These are phyloP conservation scores for Nicotiana benthamiana DNA, from an alignment of 257 asterid species.

Conservation along the genomic window DNA sequence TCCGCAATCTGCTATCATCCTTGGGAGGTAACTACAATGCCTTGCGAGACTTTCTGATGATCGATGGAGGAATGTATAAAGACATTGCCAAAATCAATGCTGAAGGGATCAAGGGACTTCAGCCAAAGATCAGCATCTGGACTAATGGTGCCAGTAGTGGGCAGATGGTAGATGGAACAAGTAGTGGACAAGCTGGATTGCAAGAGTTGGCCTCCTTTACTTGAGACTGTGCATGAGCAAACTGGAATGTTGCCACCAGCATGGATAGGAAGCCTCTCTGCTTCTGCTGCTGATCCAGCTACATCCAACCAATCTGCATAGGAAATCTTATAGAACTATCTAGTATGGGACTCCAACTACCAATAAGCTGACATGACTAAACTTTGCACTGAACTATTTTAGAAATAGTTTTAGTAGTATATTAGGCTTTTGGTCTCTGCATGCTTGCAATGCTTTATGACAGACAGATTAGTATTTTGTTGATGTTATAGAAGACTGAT, in stretches of 20 bases:
- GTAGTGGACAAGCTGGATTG: constrained; percentile 21
- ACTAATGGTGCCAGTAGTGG: constrained; percentile 15
- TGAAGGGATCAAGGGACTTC: constrained; percentile 42
- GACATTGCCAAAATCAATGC: constrained; percentile 50
- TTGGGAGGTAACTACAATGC: constrained; percentile 50
- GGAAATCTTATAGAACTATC: not conserved
- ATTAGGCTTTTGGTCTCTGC: not conserved
- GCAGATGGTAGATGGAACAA: not conserved
- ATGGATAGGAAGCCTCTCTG: constrained; percentile 33
- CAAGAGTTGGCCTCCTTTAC: constrained; percentile 52
- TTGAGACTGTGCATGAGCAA: constrained; percentile 54
- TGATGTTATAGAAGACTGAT: not conserved
- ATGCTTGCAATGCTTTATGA: not conserved
- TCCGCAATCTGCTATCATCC: constrained; percentile 30
- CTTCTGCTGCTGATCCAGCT: constrained; percentile 1
- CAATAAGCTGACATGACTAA: not conserved
- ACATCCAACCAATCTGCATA: not conserved
- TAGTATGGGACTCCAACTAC: not conserved
- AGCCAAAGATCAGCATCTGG: constrained; percentile 66
- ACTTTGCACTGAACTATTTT: not conserved
- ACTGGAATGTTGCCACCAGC: constrained; percentile 63
- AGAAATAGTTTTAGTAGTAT: not conserved
- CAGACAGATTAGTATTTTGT: not conserved
- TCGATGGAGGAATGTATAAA: constrained; percentile 37
- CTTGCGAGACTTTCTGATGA: constrained; percentile 50